Conservation (phyloP, 768 basidiomycete species). For the Phylloporus arenicola region DNA sequence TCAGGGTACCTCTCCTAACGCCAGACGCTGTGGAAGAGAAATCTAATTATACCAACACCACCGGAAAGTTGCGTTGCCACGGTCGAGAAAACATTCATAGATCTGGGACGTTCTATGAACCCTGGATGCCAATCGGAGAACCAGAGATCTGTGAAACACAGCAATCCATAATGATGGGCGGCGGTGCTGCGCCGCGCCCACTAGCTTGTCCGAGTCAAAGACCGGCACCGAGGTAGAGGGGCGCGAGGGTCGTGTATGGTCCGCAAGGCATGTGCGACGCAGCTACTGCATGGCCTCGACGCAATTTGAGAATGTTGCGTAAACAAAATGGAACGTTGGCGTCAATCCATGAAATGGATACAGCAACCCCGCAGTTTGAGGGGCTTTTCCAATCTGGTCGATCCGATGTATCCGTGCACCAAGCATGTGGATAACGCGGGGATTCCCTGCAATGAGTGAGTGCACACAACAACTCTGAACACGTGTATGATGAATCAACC, state of each 20-base stretch:
- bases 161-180: constrained; percentile 5
- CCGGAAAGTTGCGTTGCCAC: constrained; percentile 8
- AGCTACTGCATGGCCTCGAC: not conserved
- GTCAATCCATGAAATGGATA: constrained; percentile 16
- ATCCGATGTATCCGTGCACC: constrained; percentile 19
- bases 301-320: constrained; percentile 15
- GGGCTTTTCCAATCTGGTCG: constrained; percentile 16
- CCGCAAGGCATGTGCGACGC: constrained; percentile 5
- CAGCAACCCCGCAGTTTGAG: constrained; percentile 29
- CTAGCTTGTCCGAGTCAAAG: constrained; percentile 7
- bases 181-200: constrained; percentile 16
- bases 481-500: constrained; percentile 18
- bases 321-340: constrained; percentile 14
- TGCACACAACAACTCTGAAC: constrained; percentile 13
- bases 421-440: constrained; percentile 17
- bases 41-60: constrained; percentile 10
- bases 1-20: constrained; percentile 3
- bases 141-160: constrained; percentile 15
- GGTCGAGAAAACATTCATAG: constrained; percentile 3
- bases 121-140: constrained; percentile 3
- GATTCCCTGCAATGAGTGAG: constrained; percentile 15
- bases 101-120: constrained; percentile 6
- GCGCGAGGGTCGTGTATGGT: not conserved
- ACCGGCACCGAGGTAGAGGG: constrained; percentile 24
- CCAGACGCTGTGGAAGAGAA: constrained; percentile 15